Base-by-base conservation (phyloP, 306 rosid genomes). In the Vigna mungo region DNA sequence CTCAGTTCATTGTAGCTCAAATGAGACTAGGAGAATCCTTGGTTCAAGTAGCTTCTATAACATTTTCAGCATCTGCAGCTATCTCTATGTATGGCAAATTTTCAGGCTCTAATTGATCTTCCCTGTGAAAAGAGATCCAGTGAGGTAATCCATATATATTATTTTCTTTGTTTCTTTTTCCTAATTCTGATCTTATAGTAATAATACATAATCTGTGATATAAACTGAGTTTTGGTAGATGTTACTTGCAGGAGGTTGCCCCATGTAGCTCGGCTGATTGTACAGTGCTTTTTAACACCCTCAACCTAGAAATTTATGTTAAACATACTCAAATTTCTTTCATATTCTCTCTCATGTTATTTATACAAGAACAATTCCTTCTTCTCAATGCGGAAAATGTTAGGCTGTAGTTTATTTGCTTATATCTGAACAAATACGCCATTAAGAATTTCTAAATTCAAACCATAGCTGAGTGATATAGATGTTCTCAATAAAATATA, bases 241-340 rank as follows among this genome's bases (percentile, higher is more conserved):
- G 85, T 61, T 79, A 71, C 56, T 59, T 84, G 92, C 90, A 90
- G 93, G 91, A 77, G 90, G 85, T 82, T 71, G 87, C 55, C 17
- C 84, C 82, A 73, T 27, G 66, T 83, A 80, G 86, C 85, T 52
- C 68, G 41, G 85, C 85, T 77, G 90, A 82, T 80, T 91, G 92
- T 91, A 88, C 96, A 89, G 88, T 79, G 85, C 80, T 81, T 81
- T 86, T 81, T 86, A 78, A 88, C 87, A 74, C 80, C 83, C 58
- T 49, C 84, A 75, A 80, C 69, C 59, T 78, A 77, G 75, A 75
- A 59, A 81, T 58, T 70, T 72, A 72, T 59, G 65, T 48, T 67
- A 76, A 71, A 71, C 72, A 82, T 76, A 58, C 77, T 62, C 71
- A 84, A 73, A 68, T 61, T 48, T 68, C 60, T 79, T 79, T 87